phyloP scores from a whole-genome alignment of 805 yeast genomes.

The Blastobotrys attinorum region DNA sequence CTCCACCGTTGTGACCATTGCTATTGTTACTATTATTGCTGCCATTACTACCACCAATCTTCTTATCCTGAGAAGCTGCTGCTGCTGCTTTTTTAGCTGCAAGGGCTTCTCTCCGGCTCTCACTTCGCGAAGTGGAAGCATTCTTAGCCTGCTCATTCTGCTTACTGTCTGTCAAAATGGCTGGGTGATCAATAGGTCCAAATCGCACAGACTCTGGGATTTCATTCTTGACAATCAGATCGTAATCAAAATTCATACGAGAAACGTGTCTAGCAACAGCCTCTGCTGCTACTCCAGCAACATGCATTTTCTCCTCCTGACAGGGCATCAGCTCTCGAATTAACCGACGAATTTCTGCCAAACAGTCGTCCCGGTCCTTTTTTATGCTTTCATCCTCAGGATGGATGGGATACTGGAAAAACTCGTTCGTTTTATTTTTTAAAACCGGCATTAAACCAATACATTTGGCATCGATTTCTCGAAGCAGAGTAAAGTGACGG shows the following conservation, averaged over 20 bases:
- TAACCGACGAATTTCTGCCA: conserved; percentile 32
- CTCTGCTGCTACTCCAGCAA: conserved; percentile 85
- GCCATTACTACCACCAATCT: neutral
- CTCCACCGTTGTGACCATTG: neutral
- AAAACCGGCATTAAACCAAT: conserved; percentile 64
- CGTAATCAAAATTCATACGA: conserved; percentile 75
- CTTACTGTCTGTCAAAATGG: conserved; percentile 53
- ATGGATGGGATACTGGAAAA: conserved; percentile 32
- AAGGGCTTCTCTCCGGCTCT: conserved; percentile 83
- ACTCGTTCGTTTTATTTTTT: conserved; percentile 42
- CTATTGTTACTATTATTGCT: neutral
- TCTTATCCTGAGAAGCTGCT: conserved; percentile 17
- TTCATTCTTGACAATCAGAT: conserved; percentile 64
- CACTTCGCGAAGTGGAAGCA: conserved; percentile 65
- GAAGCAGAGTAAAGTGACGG: conserved; percentile 75
- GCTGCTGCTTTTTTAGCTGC: conserved; percentile 72
- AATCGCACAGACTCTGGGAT: conserved; percentile 71
- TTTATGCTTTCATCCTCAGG: conserved; percentile 8
- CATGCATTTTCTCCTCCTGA: conserved; percentile 95
- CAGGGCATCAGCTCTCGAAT: conserved; percentile 78
- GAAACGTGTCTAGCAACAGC: conserved; percentile 57
- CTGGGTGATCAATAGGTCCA: conserved; percentile 85
- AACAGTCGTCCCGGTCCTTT: conserved; percentile 21
- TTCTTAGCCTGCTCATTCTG: conserved; percentile 35
- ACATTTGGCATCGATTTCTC: conserved; percentile 94